Base-by-base conservation (phyloP, 2,329 filamentous ascomycete species). In the Thermothelomyces thermophilus region DNA sequence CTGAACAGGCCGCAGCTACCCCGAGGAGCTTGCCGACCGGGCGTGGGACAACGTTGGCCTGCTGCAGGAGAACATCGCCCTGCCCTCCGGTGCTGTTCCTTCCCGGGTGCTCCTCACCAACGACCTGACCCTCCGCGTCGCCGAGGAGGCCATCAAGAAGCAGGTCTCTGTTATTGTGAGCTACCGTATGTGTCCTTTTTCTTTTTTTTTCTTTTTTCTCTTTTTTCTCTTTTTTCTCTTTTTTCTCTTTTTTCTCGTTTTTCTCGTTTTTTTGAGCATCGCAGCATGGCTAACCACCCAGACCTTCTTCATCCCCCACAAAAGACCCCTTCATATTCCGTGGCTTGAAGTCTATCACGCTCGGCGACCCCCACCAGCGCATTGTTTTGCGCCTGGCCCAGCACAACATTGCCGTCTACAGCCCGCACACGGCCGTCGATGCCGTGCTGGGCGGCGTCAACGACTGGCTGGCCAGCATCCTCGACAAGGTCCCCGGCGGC, bases 11-110 rank as follows among this genome's bases (percentile, higher is more conserved):
- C n/a, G n/a, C 43, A 93, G 90, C 52, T 98, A 95, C 65, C 93
- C 93, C 0, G 88, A 94, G 64, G 82, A 82, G 53, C 75, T 96
- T 36, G 93, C 93, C 9, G 93, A 97, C 64, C 84, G 84, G 60
- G 83, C 86, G 57, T 98, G 90, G 78, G 93, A 98, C 66, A 98
- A 98, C 64, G 95, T 94, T n/a, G 93, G 93, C 43, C 77, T 96
- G 46, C 76, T 95, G 43, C 61, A 76, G 47, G 69, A 69, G 54
- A 73, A 73, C 59, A 65, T 71, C n/a, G 56, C 63, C 47, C 41
- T 60, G 17, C 1, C 49, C 66, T 41, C 37, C 3, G 46, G 50
- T 17, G 13, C 10, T 22, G 41, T 52, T 9, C 28, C 54, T 3
- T 41, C 56, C 2, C 66, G 63, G 1, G 76, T 80, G 16, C 67